phyloP scores from a whole-genome alignment of 2,329 filamentous ascomycete species.

The Aspergillus jensenii region DNA sequence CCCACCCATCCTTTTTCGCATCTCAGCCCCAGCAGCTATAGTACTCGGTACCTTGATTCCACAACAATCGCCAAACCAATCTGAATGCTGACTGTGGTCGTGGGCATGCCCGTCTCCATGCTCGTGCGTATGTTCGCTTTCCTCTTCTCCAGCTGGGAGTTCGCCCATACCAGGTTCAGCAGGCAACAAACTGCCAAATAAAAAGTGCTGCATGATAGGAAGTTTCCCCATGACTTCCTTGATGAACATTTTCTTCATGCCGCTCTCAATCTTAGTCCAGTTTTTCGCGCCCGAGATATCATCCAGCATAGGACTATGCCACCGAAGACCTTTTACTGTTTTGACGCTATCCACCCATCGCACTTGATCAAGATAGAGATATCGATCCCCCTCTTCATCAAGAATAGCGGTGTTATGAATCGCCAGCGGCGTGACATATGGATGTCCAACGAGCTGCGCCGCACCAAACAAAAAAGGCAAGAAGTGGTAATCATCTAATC shows the following conservation, averaged over 20 bases:
- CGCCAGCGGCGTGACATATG: conserved; percentile 71
- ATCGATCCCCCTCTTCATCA: conserved; percentile 81
- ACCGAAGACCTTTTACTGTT: conserved; percentile 87
- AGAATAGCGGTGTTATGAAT: conserved; percentile 88
- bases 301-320: conserved; percentile 98
- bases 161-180: conserved; percentile 75
- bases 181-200: conserved; percentile 84
- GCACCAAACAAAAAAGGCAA: conserved; percentile 93
- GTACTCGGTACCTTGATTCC: conserved; percentile 97
- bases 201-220: conserved; percentile 97
- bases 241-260: conserved; percentile 96
- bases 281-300: conserved; percentile 89
- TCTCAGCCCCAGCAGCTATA: conserved; percentile 84
- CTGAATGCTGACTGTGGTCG: conserved; percentile 56
- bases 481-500: conserved; percentile 96
- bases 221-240: conserved; percentile 89
- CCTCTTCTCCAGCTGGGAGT: conserved; percentile 47
- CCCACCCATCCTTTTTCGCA: conserved; percentile 69
- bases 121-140: conserved; percentile 50
- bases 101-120: conserved; percentile 67
- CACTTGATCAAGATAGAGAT: conserved; percentile 89
- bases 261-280: conserved; percentile 89
- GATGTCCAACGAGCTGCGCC: conserved; percentile 82
- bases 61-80: conserved; percentile 90
- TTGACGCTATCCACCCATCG: conserved; percentile 95